A percentile compares a stretch with the other conserved stretches of the same genome.
Conservation (phyloP, 2,329 filamentous ascomycete species). For the Lojkania enalia region DNA sequence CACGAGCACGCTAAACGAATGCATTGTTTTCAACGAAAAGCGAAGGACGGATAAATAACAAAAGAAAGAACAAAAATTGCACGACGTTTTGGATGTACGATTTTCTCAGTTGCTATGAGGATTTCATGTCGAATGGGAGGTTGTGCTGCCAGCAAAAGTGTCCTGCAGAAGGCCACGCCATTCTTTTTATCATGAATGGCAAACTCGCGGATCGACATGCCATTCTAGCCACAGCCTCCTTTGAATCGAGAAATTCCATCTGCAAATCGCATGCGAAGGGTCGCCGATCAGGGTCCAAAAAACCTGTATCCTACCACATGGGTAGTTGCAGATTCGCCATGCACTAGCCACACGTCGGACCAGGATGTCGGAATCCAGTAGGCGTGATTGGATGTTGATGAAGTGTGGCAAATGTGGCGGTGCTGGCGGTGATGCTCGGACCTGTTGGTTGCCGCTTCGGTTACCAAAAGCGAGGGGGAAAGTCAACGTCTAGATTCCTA, state of each 20-base stretch:
- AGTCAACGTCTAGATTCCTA: too few relatives aligned
- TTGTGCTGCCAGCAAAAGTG: neutral
- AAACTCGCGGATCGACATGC: neutral
- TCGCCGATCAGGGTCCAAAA: neutral
- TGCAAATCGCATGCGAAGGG: too few relatives aligned
- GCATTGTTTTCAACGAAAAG: slow-evolving; percentile 3
- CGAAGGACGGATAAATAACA: slow-evolving; percentile 2
- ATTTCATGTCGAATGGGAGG: too few relatives aligned
- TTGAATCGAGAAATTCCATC: neutral
- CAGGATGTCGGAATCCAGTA: neutral
- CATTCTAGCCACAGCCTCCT: neutral
- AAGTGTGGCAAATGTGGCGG: slow-evolving; percentile 1
- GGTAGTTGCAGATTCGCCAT: neutral
- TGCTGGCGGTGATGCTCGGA: neutral
- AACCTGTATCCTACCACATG: neutral
- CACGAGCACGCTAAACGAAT: slow-evolving; percentile 1
- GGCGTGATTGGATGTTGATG: neutral
- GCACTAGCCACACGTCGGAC: neutral
- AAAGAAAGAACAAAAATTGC: slow-evolving; percentile 1
- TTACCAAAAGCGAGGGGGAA: too few relatives aligned
- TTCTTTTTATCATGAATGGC: neutral
- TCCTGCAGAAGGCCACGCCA: neutral
- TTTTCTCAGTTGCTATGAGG: neutral
- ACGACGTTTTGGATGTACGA: neutral
- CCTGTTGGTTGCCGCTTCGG: too few relatives aligned